phyloP scores from a whole-genome alignment of 176 grass and related monocot genomes.

The Typha latifolia region DNA sequence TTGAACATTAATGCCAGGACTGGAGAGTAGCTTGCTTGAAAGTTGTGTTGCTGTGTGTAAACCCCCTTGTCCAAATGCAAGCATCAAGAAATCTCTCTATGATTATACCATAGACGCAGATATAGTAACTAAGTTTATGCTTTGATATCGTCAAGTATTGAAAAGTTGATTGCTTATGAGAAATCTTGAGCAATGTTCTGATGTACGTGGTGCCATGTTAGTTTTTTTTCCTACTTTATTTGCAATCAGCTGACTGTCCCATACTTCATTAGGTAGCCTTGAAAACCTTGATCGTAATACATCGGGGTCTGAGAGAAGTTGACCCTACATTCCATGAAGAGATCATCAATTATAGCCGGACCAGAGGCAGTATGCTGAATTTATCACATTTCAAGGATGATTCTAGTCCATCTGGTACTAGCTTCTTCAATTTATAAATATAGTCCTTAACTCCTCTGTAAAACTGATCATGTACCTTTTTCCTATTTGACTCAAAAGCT shows the following conservation, averaged over 20 bases:
- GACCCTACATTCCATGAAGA: conserved; percentile 17
- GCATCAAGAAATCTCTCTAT: no score
- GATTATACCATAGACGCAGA: no score
- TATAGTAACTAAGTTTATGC: no score
- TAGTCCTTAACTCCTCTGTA: no score
- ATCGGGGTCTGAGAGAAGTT: conserved; percentile 18
- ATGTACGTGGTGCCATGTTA: no score
- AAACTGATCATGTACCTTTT: no score
- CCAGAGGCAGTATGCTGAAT: conserved; percentile 17
- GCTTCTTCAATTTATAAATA: neutral
- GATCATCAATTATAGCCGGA: neutral
- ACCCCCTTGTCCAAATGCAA: no score
- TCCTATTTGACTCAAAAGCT: no score
- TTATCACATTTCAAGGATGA: conserved; percentile 25
- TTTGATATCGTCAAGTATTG: neutral
- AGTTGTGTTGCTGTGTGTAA: no score
- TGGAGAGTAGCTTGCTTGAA: no score
- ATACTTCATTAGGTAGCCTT: conserved; percentile 17
- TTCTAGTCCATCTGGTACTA: conserved; percentile 18
- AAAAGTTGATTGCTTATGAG: neutral
- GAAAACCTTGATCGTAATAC: conserved; percentile 22
- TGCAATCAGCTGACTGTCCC: neutral
- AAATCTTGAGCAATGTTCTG: no score
- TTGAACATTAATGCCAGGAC: no score
- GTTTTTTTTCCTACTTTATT: neutral